Conservation (phyloP, 148 eudicot genomes). For the Cornus controversa region DNA sequence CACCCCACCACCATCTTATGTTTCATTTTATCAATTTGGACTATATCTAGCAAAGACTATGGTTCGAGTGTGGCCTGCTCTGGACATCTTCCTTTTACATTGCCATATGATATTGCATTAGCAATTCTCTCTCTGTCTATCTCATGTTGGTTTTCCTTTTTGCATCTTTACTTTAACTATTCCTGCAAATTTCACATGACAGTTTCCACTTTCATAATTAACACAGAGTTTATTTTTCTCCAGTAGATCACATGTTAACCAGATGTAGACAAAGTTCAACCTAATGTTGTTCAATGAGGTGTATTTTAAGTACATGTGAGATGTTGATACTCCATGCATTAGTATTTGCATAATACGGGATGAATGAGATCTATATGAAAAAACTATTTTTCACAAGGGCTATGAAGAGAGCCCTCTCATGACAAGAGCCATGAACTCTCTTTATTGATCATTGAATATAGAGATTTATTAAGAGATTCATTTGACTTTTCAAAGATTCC, state of each 20-base stretch:
- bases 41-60: constrained; percentile 11
- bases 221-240: too few relatives aligned
- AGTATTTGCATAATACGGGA: neutral
- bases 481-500: too few relatives aligned
- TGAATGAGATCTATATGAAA: neutral
- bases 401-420: too few relatives aligned
- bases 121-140: neutral
- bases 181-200: neutral
- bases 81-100: constrained; percentile 1
- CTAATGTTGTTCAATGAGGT: neutral
- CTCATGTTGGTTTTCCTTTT: neutral
- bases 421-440: too few relatives aligned
- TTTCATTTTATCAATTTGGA: neutral
- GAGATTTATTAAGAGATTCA: too few relatives aligned
- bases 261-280: neutral
- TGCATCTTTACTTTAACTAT: neutral
- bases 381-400: neutral
- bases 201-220: neutral
- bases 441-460: too few relatives aligned
- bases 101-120: constrained; percentile 5
- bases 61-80: constrained; percentile 21
- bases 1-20: constrained; percentile 3
- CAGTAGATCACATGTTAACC: neutral
- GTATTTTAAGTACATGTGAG: neutral
- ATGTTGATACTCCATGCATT: too few relatives aligned